Conservation (phyloP, 257 asterid genomes). For the Solanum lycopersicoides region DNA sequence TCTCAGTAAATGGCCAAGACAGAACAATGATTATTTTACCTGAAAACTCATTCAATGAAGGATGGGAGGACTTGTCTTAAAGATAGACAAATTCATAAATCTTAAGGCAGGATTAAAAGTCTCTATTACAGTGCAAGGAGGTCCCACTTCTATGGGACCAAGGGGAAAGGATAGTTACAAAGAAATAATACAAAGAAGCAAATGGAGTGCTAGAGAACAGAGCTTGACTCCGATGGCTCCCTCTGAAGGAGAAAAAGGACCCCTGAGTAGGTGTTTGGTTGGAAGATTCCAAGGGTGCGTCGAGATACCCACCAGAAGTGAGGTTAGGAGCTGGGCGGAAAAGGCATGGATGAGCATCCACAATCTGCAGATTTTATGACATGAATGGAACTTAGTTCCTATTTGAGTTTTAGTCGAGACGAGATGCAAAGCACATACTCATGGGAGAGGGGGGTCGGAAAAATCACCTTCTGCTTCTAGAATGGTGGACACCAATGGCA, state of each 20-base stretch:
- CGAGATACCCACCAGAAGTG: not conserved
- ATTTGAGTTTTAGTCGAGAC: not conserved
- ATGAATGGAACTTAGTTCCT: not conserved
- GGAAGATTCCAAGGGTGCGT: not conserved
- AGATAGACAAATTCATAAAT: not conserved
- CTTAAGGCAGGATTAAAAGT: not conserved
- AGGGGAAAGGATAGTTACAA: not conserved
- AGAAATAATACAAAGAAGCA: not conserved
- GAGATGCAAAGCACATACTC: not conserved
- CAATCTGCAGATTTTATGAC: not conserved
- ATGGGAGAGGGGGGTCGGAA: not conserved
- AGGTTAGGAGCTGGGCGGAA: not conserved
- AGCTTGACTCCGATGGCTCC: rapidly evolving
- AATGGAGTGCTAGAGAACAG: not conserved
- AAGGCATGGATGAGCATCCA: not conserved
- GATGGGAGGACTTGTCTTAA: not conserved
- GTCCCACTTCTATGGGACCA: not conserved
- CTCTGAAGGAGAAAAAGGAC: not conserved
- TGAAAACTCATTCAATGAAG: not conserved
- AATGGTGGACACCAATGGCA: not conserved
- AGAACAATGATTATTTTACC: not conserved
- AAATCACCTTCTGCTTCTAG: not conserved
- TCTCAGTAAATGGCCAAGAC: not conserved
- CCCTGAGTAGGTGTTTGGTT: not conserved
- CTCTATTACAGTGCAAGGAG: not conserved